Evolutionary conservation across 495 filamentous ascomycete genomes (phyloP), one percentile per base, ranked within the genome.

Genomic region (Xylaria intraflava): DNA sequence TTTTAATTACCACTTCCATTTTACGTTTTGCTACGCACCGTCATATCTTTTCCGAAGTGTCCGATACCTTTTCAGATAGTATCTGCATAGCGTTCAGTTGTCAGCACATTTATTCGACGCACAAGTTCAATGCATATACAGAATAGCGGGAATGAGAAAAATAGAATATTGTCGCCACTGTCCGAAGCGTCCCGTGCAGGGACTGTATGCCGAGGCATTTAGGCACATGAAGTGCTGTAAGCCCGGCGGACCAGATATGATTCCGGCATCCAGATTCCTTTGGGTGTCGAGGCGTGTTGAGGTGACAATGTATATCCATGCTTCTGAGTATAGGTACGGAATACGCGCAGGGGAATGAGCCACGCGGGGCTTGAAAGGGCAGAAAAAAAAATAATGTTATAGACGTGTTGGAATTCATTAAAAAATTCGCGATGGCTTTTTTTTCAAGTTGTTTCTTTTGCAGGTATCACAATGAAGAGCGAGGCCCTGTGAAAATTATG

Each of bases 31-130:
- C 54, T 46, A 68, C 22, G 23, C 48, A 20, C 59, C 67, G 46
- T 84, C 81, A 74, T 97, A 97, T 64, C 89, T 80, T 72, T 91
- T 82, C 62, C 84, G 84, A 59, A 98, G 76, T 42, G 89, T 82
- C 58, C 93, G 83, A 75, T 98, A 98, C 69, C 86, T 82, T 74
- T 95, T 97, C 56, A 98, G 73, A 74, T 92, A 93, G 71, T 96
- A 96, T 65, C 92, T 97, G 67, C 31, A 40, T 56, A 22, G 23
- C 30, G n/a, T 46, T 43, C 24, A 27, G 26, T 42, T 36, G 30
- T 50, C 24, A 56, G 53, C 36, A 55, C 29, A 49, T 23, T 23
- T 29, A n/a, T 27, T 30, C 27, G 27, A 27, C 16, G 43, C 33
- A 39, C n/a, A 36, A 12, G 6, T 35, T 7, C 7, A 17, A 17